Evolutionary conservation across 2,329 filamentous ascomycete genomes (phyloP), one percentile per base, ranked within the genome.

Genomic region (Arthrobotrys iridis): DNA sequence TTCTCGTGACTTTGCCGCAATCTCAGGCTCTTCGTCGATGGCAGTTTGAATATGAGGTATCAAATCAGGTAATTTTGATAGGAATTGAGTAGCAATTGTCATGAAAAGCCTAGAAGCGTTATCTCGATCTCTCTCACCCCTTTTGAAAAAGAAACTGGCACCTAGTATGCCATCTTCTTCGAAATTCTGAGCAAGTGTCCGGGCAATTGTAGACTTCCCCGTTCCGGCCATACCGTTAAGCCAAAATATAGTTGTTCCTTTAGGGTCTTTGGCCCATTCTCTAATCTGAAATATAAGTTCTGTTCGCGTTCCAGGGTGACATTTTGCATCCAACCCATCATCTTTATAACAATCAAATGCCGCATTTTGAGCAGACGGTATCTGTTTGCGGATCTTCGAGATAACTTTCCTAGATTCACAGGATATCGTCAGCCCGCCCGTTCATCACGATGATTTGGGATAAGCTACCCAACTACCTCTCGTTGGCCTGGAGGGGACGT

Each of bases 161-260:
- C 11, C 40, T 5, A 41, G 37, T 4, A n/a, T 15, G 3, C 5
- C 10, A 3, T 40, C 24, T 6, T 40, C 33, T 3, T 6, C 24
- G 10, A 57, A 33, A 1, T n/a, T 7, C n/a, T n/a, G 24, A 3
- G 50, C 50, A 26, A 57, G n/a, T 0, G 50, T 40, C n/a, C 50
- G 30, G n/a, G 50, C 37, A n/a, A 57, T 40, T 6, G 50, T 57
- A 26, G 50, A 55, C 13, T 55, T 55, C n/a, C 28, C 22, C 4
- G 79, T 81, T n/a, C 82, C 82, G 1, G 81, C 81, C 78, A 81
- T 79, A 6, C 82, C 82, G 13, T 79, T 80, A 8, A 84, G 78
- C 82, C 81, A 84, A 57, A 78, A 80, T n/a, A 80, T 77, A 30
- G 71, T 67, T 48, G 76, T 64, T 15, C 73, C 65, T 0, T 76